Evolutionary conservation across 306 rosid genomes (phyloP), one percentile per base, ranked within the genome.

Genomic region (Vigna unguiculata): DNA sequence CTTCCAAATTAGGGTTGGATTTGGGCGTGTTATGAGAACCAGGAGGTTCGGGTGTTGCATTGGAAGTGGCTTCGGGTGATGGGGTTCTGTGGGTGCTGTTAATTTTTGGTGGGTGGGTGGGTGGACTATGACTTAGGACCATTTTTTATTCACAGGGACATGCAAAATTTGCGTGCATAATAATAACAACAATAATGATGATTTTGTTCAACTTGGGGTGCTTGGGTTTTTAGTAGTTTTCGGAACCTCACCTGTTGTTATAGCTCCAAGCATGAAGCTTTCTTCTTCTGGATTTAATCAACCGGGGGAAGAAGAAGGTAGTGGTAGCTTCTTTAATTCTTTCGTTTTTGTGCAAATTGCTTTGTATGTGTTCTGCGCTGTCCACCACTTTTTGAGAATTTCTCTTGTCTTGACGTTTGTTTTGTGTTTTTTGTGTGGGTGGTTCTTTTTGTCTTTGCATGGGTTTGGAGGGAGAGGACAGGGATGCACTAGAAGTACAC

Each of bases 51-150:
- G 81, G 72, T 85, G 60, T 78, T 89, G 87, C 80, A 80, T 87
- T 80, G 90, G 90, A 15, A 85, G 84, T 82, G 90, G 86, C 64
- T 87, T 90, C 74, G 91, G 94, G 73, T 90, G 88, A 84, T 76
- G 62, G 6, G 32, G 2, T 68, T 75, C 40, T 64, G 21, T 57
- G 24, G 77, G 22, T 28, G 16, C 38, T 15, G 25, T 65, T 32
- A 38, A 43, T 65, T 68, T 86, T 80, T 78, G 87, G 66, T 4
- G 45, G 80, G 74, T 54, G 82, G 62, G 78, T 15, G 71, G 69
- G 71, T 11, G 13, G 62, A n/a, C 10, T 64, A 20, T 40, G 30
- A 11, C 40, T 19, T 11, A 19, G 78, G 19, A 58, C 24, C 83
- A 10, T 81, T 80, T 84, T 9, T 74, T 58, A 60, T 85, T 28